phyloP scores from a whole-genome alignment of 2,329 filamentous ascomycete species.

The Pseudocercospora crystallina region DNA sequence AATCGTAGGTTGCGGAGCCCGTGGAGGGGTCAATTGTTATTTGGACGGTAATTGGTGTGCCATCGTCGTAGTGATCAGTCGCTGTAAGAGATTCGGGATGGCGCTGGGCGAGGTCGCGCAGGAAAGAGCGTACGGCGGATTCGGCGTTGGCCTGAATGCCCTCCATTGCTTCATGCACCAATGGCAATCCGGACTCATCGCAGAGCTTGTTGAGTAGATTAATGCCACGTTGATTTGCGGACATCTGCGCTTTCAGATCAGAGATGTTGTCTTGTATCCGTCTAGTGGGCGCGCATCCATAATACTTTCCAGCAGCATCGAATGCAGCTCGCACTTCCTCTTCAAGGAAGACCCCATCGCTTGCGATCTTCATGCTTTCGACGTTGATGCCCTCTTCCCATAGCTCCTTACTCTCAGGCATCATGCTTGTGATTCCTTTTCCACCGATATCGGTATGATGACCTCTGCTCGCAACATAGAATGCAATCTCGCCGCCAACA shows the following conservation, averaged over 20 bases:
- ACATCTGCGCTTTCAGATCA: constrained; percentile 39
- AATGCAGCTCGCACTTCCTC: constrained; percentile 31
- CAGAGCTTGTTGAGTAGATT: constrained; percentile 38
- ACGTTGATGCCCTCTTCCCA: constrained; percentile 49
- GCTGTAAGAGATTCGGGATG: constrained; percentile 26
- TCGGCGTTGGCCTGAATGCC: constrained; percentile 41
- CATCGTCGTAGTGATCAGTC: constrained; percentile 45
- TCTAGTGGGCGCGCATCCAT: constrained; percentile 34
- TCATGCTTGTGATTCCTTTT: constrained; percentile 44
- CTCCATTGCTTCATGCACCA: constrained; percentile 44
- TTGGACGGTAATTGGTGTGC: constrained; percentile 37
- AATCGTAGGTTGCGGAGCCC: constrained; percentile 41
- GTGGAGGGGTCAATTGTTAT: constrained; percentile 35
- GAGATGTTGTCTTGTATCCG: constrained; percentile 37
- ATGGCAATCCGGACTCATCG: constrained; percentile 34
- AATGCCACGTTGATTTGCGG: constrained; percentile 37
- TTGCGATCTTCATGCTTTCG: constrained; percentile 24
- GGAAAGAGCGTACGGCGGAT: constrained; percentile 34
- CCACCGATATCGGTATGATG: constrained; percentile 45
- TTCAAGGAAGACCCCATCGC: constrained; percentile 39
- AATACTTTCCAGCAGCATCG: constrained; percentile 62
- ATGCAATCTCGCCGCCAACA: constrained; percentile 32
- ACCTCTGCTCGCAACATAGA: constrained; percentile 42
- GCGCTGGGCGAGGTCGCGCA: constrained; percentile 25
- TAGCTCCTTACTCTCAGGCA: constrained; percentile 42